A percentile compares a stretch with the other conserved stretches of the same genome.
These are phyloP conservation scores for Combretum micranthum DNA, from an alignment of 345 rosid species.

Conservation along the genomic window DNA sequence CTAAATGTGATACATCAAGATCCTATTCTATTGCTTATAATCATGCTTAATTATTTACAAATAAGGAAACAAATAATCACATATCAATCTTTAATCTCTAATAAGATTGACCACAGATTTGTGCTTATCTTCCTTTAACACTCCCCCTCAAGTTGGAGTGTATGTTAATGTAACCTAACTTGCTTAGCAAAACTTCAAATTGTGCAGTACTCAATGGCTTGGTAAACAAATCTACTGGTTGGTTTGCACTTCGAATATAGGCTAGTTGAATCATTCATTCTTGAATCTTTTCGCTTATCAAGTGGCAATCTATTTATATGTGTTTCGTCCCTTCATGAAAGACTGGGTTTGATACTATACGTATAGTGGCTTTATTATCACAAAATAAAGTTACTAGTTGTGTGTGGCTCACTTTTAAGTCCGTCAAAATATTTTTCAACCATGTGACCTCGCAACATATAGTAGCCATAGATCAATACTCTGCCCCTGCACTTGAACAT, in stretches of 20 bases:
- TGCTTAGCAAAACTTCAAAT: background rate
- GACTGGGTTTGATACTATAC: too few relatives aligned
- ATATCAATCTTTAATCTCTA: background rate
- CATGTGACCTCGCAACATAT: background rate
- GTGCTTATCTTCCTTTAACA: background rate
- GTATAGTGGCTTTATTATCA: too few relatives aligned
- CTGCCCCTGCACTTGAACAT: background rate
- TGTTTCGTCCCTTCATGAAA: too few relatives aligned
- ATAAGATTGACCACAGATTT: background rate
- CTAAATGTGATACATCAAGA: background rate
- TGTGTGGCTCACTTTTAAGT: too few relatives aligned
- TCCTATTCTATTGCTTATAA: background rate
- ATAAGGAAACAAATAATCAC: background rate
- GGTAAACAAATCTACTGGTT: background rate
- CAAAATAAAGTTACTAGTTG: too few relatives aligned
- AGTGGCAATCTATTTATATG: conserved; percentile 3
- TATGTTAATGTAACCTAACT: too few relatives aligned
- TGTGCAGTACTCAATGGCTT: background rate
- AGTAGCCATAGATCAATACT: background rate
- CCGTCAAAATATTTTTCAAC: background rate
- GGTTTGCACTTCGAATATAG: background rate
- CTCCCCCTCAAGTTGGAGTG: conserved; percentile 9
- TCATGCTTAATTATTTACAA: too few relatives aligned
- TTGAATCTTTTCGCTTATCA: conserved; percentile 2
- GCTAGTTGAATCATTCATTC: background rate